Percentiles rank a stretch among this genome's conserved stretches.
phyloP scores from a whole-genome alignment of 345 rosid genomes.

The Ceriops tagal region DNA sequence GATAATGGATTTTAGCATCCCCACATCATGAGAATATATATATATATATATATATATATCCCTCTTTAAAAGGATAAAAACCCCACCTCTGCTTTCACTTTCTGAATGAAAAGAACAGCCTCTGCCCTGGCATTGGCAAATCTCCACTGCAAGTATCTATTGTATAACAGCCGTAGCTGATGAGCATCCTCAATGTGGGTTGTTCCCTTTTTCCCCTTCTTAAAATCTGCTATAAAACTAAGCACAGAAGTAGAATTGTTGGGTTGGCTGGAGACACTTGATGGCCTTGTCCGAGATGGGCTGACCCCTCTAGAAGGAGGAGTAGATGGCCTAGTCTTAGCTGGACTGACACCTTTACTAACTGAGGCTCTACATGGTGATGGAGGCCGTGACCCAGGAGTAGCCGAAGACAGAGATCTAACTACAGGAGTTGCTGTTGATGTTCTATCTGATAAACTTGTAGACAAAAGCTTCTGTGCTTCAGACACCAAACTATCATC shows the following conservation, averaged over 20 bases:
- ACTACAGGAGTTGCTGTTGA: constrained; percentile 36
- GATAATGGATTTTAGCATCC: not conserved
- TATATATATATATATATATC: not conserved
- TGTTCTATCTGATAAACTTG: constrained; percentile 49
- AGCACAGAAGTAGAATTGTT: constrained; percentile 68
- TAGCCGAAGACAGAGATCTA: constrained; percentile 52
- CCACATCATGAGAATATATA: not conserved
- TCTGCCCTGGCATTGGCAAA: constrained; percentile 76
- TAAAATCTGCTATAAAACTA: constrained; percentile 80
- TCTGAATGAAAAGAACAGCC: constrained; percentile 61
- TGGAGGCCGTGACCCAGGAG: constrained; percentile 52
- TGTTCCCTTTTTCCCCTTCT: constrained; percentile 64
- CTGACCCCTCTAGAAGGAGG: constrained; percentile 77
- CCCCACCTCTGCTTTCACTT: constrained; percentile 73
- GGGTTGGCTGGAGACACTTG: constrained; percentile 48
- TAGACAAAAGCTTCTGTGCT: constrained; percentile 41
- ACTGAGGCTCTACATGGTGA: constrained; percentile 61
- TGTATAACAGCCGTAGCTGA: constrained; percentile 76
- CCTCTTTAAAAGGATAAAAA: not conserved
- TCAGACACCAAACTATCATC: constrained; percentile 45
- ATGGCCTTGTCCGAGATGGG: constrained; percentile 72
- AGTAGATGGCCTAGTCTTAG: constrained; percentile 59
- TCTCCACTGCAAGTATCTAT: constrained; percentile 88
- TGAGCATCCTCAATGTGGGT: constrained; percentile 83
- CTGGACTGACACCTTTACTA: constrained; percentile 54